Conservation (phyloP, 768 basidiomycete species). For the Pisolithus microcarpus region DNA sequence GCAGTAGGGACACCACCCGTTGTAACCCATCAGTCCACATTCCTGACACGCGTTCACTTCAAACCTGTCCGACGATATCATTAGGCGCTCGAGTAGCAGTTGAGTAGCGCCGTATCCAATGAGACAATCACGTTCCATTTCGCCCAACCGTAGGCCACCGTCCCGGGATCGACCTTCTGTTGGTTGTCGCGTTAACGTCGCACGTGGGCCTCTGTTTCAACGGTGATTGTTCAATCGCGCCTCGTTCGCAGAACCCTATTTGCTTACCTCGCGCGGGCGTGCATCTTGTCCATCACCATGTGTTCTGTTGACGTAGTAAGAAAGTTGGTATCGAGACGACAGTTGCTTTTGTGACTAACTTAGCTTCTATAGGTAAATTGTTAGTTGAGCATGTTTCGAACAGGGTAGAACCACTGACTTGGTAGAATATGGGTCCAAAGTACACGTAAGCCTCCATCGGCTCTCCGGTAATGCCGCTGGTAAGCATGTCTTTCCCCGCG, state of each 20-base stretch:
- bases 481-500: constrained; percentile 98
- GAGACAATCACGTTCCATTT: constrained; percentile 99
- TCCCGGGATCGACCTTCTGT: constrained; percentile 98
- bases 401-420: constrained; percentile 41
- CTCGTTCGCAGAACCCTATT: constrained; percentile 6
- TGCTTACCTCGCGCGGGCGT: constrained; percentile 85
- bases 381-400: constrained; percentile 3
- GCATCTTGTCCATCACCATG: constrained; percentile 99
- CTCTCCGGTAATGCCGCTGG: constrained; percentile 96
- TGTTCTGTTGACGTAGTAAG: constrained; percentile 49
- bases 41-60: constrained; percentile 93
- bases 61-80: constrained; percentile 99
- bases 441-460: constrained; percentile 95
- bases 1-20: constrained; percentile 97
- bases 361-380: constrained; percentile 58
- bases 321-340: constrained; percentile 8
- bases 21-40: constrained; percentile 92
- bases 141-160: constrained; percentile 92
- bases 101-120: constrained; percentile 99
- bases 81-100: constrained; percentile 89
- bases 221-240: constrained; percentile 6
- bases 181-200: constrained; percentile 93
- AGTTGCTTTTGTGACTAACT: constrained; percentile 47
- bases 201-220: constrained; percentile 78
- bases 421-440: constrained; percentile 98